Base-by-base conservation (phyloP, 192 early-diverging fungal species). In the Lobosporangium transversale region DNA sequence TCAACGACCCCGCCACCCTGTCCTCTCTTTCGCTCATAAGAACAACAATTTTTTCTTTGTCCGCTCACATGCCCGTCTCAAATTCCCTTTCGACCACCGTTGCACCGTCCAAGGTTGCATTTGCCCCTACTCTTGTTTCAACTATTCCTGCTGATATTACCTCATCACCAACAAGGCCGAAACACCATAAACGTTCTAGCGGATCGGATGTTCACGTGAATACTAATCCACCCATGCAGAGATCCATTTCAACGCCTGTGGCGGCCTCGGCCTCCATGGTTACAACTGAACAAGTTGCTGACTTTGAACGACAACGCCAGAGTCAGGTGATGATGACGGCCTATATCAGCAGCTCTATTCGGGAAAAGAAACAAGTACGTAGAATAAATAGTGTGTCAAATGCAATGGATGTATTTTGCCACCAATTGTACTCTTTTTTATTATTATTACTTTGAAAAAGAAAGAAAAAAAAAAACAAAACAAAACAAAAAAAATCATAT, bases 291-390 rank as follows among this genome's bases (percentile, higher is more conserved):
- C 70, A 74, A 37, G 37, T 50, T 11, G 62, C 56, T 15, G 70
- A 66, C 29, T 74, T 74, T 55, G 70, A 74, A 14, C 55, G 63
- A 26, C 70, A 66, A 31, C 70, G 70, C 37, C 70, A 74, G 49
- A 33, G 62, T 26, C 58, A 60, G 40, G 29, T 58, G 31, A 59
- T 74, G 70, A 74, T 74, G 70, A 74, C 70, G 4, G 54, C 70
- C 3, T 74, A 66, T 33, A 74, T 74, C 33, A 43, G 62, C 56
- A 74, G 70, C 40, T 62, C 70, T 24, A 74, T 74, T 44, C 54
- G 52, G 12, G 62, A 66, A 55, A 74, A 66, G 51, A 65, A 60
- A 49, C 47, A 60, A 62, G 70, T 74, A 74, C 14, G 43, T 6
- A 10, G 15, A 54, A 15, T 15, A 31, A 12, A 9, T 12, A 12